A percentile compares a stretch with the other conserved stretches of the same genome.
Conservation (phyloP, 768 basidiomycete genomes). For the Amanita exitialis region DNA sequence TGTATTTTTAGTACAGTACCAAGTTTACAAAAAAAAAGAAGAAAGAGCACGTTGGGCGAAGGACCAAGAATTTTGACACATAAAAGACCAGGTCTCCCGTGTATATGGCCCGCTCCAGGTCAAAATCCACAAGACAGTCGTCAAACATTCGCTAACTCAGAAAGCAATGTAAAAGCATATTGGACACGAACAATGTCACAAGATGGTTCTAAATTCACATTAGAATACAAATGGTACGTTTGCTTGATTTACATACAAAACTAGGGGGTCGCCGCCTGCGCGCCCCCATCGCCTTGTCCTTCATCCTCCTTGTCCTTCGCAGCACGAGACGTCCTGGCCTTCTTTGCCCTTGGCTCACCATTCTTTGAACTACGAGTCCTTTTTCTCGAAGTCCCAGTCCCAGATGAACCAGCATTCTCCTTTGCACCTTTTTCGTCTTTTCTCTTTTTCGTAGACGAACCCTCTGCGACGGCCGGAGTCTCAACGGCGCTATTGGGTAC, state of each 20-base stretch:
- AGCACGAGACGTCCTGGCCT: conserved; percentile 13
- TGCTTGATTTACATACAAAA: not conserved
- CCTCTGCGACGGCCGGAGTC: not conserved
- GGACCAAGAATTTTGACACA: not conserved
- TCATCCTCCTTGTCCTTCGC: conserved; percentile 12
- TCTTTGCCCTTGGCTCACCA: conserved; percentile 22
- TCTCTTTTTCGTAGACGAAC: conserved; percentile 12
- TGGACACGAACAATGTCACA: not conserved
- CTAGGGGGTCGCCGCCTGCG: not conserved
- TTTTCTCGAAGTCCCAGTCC: conserved; percentile 15
- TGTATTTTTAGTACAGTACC: not conserved
- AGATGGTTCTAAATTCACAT: not conserved
- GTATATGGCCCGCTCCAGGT: not conserved
- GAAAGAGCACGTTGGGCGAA: not conserved
- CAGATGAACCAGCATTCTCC: conserved; percentile 8
- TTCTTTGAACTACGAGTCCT: conserved; percentile 17
- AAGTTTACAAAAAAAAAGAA: not conserved
- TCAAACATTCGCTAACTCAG: not conserved
- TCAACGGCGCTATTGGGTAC: not conserved
- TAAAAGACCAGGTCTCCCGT: not conserved
- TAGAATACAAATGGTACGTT: not conserved
- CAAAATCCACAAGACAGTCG: not conserved
- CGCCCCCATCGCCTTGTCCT: conserved; percentile 5
- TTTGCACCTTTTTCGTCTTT: conserved; percentile 7
- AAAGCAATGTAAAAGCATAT: not conserved